Conservation (phyloP, 2,329 filamentous ascomycete species). For the Alternaria arbusti region DNA sequence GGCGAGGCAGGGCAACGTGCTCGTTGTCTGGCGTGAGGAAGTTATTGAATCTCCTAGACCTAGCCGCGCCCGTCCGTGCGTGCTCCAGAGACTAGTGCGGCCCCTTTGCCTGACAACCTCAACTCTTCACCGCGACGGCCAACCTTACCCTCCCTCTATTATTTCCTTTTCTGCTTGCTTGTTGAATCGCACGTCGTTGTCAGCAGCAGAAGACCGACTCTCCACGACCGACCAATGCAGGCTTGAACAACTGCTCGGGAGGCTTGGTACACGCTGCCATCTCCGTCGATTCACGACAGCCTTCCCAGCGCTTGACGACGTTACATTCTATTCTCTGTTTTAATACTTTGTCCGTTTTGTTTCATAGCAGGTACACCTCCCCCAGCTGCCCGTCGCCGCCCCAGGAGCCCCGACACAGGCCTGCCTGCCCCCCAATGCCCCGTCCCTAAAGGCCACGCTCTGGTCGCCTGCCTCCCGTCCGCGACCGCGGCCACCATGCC, state of each 20-base stretch:
- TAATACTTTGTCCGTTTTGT: conserved; percentile 42
- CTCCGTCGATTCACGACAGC: conserved; percentile 48
- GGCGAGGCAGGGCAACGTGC: conserved; percentile 8
- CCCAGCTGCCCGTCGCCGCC: conserved; percentile 19
- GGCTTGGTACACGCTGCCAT: conserved; percentile 51
- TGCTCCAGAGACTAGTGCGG: conserved; percentile 18
- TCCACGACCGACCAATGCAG: conserved; percentile 44
- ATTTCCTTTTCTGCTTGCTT: conserved; percentile 42
- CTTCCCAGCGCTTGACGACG: conserved; percentile 42
- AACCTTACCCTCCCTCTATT: conserved; percentile 41
- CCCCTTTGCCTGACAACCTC: conserved; percentile 29
- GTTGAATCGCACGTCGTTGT: conserved; percentile 33
- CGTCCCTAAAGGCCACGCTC: conserved; percentile 24
- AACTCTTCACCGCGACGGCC: conserved; percentile 33
- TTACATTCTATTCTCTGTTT: conserved; percentile 47
- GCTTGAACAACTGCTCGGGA: conserved; percentile 47
- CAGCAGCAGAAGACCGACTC: conserved; percentile 31
- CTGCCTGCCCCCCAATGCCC: conserved; percentile 6
- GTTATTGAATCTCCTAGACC: conserved; percentile 15
- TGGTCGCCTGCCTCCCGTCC: conserved; percentile 23
- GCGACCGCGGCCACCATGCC: conserved; percentile 10
- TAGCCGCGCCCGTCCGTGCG: conserved; percentile 18
- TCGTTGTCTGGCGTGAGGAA: conserved; percentile 15
- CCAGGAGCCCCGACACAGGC: conserved; percentile 22
- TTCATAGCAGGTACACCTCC: conserved; percentile 37